These are phyloP conservation scores for Haplosporangium gracile DNA, from an alignment of 192 early-diverging fungal genomes.

Conservation along the genomic window DNA sequence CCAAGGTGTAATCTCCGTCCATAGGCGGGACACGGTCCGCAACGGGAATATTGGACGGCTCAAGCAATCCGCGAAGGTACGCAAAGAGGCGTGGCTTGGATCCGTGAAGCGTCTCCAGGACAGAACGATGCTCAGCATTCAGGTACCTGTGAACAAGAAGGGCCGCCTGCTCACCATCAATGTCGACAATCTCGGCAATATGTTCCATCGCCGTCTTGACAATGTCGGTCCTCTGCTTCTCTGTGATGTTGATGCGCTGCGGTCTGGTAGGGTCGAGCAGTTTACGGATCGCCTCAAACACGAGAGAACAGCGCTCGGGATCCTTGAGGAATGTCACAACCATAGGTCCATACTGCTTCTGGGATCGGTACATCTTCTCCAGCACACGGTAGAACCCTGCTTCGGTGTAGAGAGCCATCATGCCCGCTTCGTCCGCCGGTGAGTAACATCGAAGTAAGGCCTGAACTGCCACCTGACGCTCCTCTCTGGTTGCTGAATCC, in stretches of 20 bases:
- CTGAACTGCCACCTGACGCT: constrained; percentile 67
- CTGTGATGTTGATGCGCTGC: constrained; percentile 46
- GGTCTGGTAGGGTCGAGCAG: constrained; percentile 50
- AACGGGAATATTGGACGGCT: constrained; percentile 39
- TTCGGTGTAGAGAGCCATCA: constrained; percentile 65
- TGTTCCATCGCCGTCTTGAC: constrained; percentile 60
- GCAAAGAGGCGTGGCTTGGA: constrained; percentile 63
- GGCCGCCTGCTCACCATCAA: constrained; percentile 70
- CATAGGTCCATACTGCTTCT: constrained; percentile 68
- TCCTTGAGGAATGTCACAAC: constrained; percentile 70
- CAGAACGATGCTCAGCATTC: constrained; percentile 64
- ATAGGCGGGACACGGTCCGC: constrained; percentile 10
- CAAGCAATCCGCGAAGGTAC: constrained; percentile 68
- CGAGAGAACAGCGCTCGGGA: constrained; percentile 55
- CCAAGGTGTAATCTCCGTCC: constrained; percentile 9
- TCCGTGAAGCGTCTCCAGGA: constrained; percentile 58
- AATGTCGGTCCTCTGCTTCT: constrained; percentile 63
- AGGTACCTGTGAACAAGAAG: constrained; percentile 65
- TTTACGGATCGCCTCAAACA: constrained; percentile 68
- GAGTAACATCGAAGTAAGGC: constrained; percentile 66
- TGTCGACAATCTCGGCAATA: constrained; percentile 71
- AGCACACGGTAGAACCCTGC: constrained; percentile 71
- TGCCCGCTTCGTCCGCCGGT: constrained; percentile 63
- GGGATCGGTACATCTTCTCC: constrained; percentile 66
- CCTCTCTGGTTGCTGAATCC: constrained; percentile 61